Evolutionary conservation across 208 protist species (phyloP).

Genomic region (Leptomonas pyrrhocoris): DNA sequence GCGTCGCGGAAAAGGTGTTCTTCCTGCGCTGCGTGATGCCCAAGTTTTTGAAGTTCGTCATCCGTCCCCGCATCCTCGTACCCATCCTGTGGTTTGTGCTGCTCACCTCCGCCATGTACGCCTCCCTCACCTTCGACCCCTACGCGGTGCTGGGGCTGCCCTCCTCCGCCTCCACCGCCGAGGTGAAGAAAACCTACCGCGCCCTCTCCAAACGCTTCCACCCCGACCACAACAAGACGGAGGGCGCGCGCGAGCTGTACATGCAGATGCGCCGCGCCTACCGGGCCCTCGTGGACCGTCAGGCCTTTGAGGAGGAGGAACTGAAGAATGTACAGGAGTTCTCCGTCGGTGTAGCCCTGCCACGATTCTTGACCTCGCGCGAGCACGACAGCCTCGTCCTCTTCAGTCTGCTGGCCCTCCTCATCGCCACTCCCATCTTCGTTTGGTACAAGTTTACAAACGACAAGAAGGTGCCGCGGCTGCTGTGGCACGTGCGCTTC

Average conservation of each 20-base stretch:
- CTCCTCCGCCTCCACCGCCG: conserved; percentile 53
- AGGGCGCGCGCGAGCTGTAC: conserved; percentile 88
- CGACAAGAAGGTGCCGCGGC: conserved; percentile 67
- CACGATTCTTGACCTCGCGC: conserved; percentile 84
- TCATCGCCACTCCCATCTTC: conserved; percentile 68
- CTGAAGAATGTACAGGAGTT: conserved; percentile 70
- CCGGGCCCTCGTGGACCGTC: conserved; percentile 91
- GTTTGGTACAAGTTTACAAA: conserved; percentile 85
- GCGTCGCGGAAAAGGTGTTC: conserved; percentile 73
- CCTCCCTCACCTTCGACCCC: conserved; percentile 86
- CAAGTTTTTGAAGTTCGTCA: conserved; percentile 86
- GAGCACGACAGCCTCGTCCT: conserved; percentile 89
- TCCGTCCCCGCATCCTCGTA: conserved; percentile 83
- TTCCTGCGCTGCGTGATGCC: conserved; percentile 84
- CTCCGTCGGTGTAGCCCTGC: conserved; percentile 88
- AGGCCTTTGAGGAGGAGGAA: conserved; percentile 91
- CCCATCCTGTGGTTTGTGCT: conserved; percentile 80
- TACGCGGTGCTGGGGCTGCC: conserved; percentile 80
- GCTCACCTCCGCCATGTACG: conserved; percentile 90
- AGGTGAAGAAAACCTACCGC: conserved; percentile 91
- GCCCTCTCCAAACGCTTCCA: conserved; percentile 83
- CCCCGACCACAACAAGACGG: conserved; percentile 91
- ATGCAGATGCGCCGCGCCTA: conserved; percentile 90
- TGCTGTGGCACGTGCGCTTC: conserved; percentile 75
- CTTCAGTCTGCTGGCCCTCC: conserved; percentile 80